Conservation (phyloP, 2,329 filamentous ascomycete species). For the Lachnellula arida region DNA sequence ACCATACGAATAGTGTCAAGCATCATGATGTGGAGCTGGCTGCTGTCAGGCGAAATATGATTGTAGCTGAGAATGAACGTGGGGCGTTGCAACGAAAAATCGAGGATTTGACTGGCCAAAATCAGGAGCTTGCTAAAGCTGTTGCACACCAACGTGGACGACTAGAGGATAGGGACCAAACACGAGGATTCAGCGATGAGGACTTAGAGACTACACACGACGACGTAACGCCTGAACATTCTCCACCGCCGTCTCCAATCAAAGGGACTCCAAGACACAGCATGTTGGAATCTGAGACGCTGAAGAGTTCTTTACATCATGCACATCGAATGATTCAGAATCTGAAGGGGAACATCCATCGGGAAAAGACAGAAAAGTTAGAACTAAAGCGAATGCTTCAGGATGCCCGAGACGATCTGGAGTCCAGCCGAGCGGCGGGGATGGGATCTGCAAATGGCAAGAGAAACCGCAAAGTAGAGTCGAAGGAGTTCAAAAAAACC, state of each 20-base stretch:
- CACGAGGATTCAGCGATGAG: constrained; percentile 55
- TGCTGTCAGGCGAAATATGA: constrained; percentile 73
- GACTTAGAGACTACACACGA: constrained; percentile 62
- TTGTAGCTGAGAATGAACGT: constrained; percentile 73
- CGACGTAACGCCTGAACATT: constrained; percentile 77
- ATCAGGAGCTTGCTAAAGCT: constrained; percentile 83
- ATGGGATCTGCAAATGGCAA: constrained; percentile 44
- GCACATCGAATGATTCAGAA: constrained; percentile 96
- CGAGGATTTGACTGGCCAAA: constrained; percentile 82
- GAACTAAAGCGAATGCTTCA: constrained; percentile 93
- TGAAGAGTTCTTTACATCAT: constrained; percentile 90
- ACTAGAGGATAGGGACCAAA: constrained; percentile 58
- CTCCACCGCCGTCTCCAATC: constrained; percentile 82
- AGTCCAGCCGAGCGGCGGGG: constrained; percentile 53
- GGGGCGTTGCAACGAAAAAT: constrained; percentile 76
- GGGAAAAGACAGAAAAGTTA: constrained; percentile 97
- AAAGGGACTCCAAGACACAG: constrained; percentile 90
- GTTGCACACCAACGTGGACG: constrained; percentile 70
- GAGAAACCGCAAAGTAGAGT: constrained; percentile 58
- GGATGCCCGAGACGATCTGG: constrained; percentile 89
- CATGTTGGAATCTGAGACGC: constrained; percentile 88
- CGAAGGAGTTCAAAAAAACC: constrained; percentile 74
- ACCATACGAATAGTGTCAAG: constrained; percentile 71
- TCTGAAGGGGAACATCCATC: constrained; percentile 88
- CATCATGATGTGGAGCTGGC: constrained; percentile 87